A percentile compares a stretch with the other conserved stretches of the same genome.
Conservation (phyloP, 202 grass and related monocot species). For the Panicum virgatum region DNA sequence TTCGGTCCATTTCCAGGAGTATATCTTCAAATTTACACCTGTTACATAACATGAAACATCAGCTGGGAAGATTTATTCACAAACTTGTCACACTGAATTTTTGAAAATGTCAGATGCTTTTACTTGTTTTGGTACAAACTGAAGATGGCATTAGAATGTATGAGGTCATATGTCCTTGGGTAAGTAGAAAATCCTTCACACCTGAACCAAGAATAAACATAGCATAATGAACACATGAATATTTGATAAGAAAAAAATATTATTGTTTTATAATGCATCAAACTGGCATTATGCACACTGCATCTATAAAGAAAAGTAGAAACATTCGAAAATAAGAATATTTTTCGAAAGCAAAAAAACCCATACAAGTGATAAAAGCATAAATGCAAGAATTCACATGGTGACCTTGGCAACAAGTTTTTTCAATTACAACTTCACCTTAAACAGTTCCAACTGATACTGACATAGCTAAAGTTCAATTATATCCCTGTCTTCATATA, state of each 20-base stretch:
- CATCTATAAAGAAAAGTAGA: background rate
- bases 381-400: background rate
- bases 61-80: constrained; percentile 19
- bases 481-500: constrained; percentile 19
- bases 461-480: background rate
- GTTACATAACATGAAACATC: constrained; percentile 21
- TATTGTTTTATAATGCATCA: background rate
- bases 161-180: constrained; percentile 93
- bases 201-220: constrained; percentile 50
- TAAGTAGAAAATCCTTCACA: constrained; percentile 99
- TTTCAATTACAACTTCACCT: background rate
- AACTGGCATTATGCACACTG: background rate
- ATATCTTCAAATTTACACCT: constrained; percentile 89
- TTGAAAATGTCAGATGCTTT: constrained; percentile 33
- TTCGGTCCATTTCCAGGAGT: constrained; percentile 91
- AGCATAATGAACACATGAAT: constrained; percentile 4
- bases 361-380: background rate
- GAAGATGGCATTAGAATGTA: constrained; percentile 81
- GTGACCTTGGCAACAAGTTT: background rate
- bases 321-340: background rate
- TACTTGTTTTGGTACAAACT: constrained; percentile 81
- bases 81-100: background rate
- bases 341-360: background rate
- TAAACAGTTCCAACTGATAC: background rate
- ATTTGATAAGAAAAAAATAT: constrained; percentile 25